Conservation (phyloP, 2,329 filamentous ascomycete species). For the Ascochyta fabae region DNA sequence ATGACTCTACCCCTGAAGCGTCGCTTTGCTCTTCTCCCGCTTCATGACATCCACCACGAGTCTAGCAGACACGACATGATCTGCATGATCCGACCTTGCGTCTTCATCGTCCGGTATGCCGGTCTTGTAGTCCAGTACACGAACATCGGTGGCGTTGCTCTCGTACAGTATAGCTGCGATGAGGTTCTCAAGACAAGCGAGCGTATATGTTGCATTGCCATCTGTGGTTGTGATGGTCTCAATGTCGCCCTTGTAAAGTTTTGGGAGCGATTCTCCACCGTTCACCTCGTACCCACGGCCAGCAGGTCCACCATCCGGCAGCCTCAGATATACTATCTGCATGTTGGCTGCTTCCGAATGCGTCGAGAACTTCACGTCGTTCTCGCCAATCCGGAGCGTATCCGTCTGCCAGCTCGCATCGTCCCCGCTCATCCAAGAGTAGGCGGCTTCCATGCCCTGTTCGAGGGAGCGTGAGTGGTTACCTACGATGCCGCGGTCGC, state of each 20-base stretch:
- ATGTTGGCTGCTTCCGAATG: slow-evolving; percentile 21
- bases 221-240: slow-evolving; percentile 27
- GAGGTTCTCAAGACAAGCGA: slow-evolving; percentile 26
- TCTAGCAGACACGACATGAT: slow-evolving; percentile 35
- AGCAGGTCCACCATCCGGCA: slow-evolving; percentile 31
- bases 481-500: slow-evolving; percentile 25
- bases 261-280: slow-evolving; percentile 25
- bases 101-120: slow-evolving; percentile 17
- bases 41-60: slow-evolving; percentile 34
- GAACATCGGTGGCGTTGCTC: slow-evolving; percentile 26
- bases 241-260: slow-evolving; percentile 29
- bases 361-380: slow-evolving; percentile 18
- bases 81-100: slow-evolving; percentile 31
- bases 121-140: slow-evolving; percentile 32
- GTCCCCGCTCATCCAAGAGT: slow-evolving; percentile 28
- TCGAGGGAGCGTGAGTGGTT: slow-evolving; percentile 27
- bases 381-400: slow-evolving; percentile 14
- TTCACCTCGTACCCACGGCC: slow-evolving; percentile 28
- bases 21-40: slow-evolving; percentile 16
- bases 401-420: slow-evolving; percentile 15
- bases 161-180: slow-evolving; percentile 23
- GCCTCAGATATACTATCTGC: slow-evolving; percentile 36
- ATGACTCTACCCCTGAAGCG: slow-evolving; percentile 17
- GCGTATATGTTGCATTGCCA: slow-evolving; percentile 26
- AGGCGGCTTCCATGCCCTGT: slow-evolving; percentile 32